These are phyloP conservation scores for Magnaporthiopsis rhizophila DNA, from an alignment of 2,329 filamentous ascomycete species.

Conservation along the genomic window DNA sequence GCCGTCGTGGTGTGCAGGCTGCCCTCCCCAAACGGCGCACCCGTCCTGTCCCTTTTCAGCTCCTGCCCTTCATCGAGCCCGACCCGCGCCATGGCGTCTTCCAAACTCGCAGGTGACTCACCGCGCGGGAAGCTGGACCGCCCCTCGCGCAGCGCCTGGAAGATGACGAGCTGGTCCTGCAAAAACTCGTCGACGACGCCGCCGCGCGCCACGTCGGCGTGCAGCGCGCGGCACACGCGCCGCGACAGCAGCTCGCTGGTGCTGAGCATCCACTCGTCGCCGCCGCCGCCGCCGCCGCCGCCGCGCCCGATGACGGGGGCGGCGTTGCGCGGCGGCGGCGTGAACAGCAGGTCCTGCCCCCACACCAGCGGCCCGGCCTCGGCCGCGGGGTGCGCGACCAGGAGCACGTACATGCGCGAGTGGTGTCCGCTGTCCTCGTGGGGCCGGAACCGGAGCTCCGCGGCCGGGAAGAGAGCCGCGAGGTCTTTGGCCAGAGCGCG, in stretches of 20 bases:
- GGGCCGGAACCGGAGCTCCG: conserved; percentile 35
- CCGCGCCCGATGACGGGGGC: conserved; percentile 16
- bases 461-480: conserved; percentile 31
- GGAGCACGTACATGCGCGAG: conserved; percentile 45
- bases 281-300: neutral
- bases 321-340: conserved; percentile 20
- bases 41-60: conserved; percentile 31
- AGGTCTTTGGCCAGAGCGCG: conserved; percentile 32
- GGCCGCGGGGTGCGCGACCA: conserved; percentile 42
- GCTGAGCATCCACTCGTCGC: conserved; percentile 21
- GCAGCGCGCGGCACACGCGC: conserved; percentile 36
- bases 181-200: conserved; percentile 50
- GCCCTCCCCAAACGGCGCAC: conserved; percentile 47
- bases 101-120: conserved; percentile 5
- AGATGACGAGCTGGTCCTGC: conserved; percentile 54
- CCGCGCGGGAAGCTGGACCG: conserved; percentile 36
- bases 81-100: conserved; percentile 10
- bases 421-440: conserved; percentile 44
- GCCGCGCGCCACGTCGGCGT: conserved; percentile 34
- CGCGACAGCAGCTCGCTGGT: conserved; percentile 5
- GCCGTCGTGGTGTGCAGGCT: conserved; percentile 51
- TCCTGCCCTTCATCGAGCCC: conserved; percentile 19
- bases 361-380: conserved; percentile 11
- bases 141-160: conserved; percentile 49
- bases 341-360: conserved; percentile 23